Percentiles rank a stretch among this genome's conserved stretches.
Evolutionary conservation across 371 early-diverging fungal species (phyloP).

Genomic region (Dinochytrium kinnereticum): DNA sequence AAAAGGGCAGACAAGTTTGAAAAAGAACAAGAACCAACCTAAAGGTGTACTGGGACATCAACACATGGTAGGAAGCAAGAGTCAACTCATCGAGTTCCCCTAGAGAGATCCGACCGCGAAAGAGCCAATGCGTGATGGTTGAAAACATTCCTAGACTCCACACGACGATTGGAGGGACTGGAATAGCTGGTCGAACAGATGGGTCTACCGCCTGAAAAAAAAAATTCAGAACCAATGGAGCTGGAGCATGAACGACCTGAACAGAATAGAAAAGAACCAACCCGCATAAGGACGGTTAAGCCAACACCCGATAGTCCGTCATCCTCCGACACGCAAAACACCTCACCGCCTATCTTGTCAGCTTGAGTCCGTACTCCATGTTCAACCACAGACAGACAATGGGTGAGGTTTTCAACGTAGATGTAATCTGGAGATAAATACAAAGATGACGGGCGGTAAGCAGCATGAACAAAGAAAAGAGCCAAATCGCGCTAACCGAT

Average conservation of each 20-base stretch:
- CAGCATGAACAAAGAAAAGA: too few relatives aligned
- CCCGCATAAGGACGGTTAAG: not conserved
- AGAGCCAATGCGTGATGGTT: not conserved
- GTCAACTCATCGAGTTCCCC: not conserved
- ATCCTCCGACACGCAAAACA: constrained; percentile 8
- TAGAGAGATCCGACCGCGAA: not conserved
- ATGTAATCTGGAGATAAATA: not conserved
- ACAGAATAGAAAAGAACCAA: too few relatives aligned
- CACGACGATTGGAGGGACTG: not conserved
- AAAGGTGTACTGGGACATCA: constrained; percentile 2
- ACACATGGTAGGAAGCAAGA: not conserved
- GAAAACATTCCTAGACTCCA: not conserved
- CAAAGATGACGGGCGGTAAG: not conserved
- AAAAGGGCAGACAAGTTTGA: too few relatives aligned
- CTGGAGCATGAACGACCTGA: too few relatives aligned
- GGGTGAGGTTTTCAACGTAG: constrained; percentile 10
- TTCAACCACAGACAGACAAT: not conserved
- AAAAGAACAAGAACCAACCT: not conserved
- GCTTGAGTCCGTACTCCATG: not conserved
- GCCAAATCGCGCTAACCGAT: not conserved
- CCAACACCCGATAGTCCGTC: not conserved
- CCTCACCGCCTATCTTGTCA: not conserved
- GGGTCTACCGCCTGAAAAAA: constrained; percentile 1
- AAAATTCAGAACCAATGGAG: not conserved
- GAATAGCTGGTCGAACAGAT: not conserved